Percentiles rank a stretch among this genome's conserved stretches.
Conservation (phyloP, 1,284 basidiomycete species). For the Apiotrichum laibachii region DNA sequence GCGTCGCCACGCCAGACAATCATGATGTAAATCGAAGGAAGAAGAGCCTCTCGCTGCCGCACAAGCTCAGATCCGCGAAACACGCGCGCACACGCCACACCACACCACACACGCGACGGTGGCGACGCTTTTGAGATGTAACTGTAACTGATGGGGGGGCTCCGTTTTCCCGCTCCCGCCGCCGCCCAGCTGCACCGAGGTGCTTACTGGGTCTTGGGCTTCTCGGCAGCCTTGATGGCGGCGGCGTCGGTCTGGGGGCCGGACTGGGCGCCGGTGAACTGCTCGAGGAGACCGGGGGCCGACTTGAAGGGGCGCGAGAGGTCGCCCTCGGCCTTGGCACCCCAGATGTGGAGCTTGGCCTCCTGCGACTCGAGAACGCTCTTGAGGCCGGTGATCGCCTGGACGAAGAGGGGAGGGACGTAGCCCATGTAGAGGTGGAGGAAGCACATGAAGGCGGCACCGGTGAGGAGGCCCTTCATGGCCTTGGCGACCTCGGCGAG, state of each 20-base stretch:
- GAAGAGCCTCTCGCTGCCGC: background rate
- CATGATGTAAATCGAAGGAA: background rate
- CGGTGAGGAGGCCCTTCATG: constrained; percentile 25
- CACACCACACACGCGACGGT: too few relatives aligned
- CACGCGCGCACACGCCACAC: too few relatives aligned
- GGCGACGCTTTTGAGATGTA: too few relatives aligned
- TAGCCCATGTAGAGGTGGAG: constrained; percentile 29
- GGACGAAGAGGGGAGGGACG: constrained; percentile 28
- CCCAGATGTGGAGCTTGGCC: constrained; percentile 28
- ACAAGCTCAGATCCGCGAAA: too few relatives aligned
- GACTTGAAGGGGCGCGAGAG: constrained; percentile 27
- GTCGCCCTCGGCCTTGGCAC: constrained; percentile 18
- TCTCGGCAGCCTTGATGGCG: constrained; percentile 81
- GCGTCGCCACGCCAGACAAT: background rate
- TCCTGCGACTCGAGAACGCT: constrained; percentile 24
- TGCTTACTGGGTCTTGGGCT: constrained; percentile 58
- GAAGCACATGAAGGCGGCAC: constrained; percentile 22
- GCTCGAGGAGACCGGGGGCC: constrained; percentile 63
- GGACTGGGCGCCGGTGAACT: constrained; percentile 45
- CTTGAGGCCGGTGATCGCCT: constrained; percentile 25
- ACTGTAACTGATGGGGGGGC: background rate
- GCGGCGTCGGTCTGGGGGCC: constrained; percentile 80
- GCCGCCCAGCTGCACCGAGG: background rate
- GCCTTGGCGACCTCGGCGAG: constrained; percentile 26
- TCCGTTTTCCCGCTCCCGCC: too few relatives aligned